Evolutionary conservation across 2,329 filamentous ascomycete species (phyloP).

Genomic region (Chrysosporium keratinophilum): DNA sequence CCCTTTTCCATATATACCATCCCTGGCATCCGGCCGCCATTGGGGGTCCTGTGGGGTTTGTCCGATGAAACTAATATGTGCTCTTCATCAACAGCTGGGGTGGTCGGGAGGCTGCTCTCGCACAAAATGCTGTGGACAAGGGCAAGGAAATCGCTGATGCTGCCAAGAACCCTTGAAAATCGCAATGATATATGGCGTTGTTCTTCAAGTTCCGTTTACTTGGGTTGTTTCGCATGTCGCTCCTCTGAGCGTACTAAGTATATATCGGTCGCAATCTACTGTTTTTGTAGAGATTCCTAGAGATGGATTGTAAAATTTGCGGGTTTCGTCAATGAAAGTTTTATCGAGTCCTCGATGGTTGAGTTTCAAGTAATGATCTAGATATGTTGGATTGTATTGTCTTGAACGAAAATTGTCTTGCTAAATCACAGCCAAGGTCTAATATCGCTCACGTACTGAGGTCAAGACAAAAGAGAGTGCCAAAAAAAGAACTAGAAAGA

Average conservation of each 20-base stretch:
- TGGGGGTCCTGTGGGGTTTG: neutral
- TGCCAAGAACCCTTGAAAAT: constrained; percentile 17
- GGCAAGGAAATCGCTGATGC: constrained; percentile 25
- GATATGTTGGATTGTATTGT: too few relatives aligned
- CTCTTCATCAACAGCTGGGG: constrained; percentile 29
- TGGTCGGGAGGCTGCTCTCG: constrained; percentile 33
- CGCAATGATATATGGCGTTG: neutral
- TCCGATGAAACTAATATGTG: neutral
- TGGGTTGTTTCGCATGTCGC: constrained; percentile 2
- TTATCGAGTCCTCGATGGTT: too few relatives aligned
- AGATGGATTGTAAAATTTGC: too few relatives aligned
- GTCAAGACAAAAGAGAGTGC: too few relatives aligned
- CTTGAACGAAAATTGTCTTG: too few relatives aligned
- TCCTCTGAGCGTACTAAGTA: neutral
- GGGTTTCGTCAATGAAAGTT: too few relatives aligned
- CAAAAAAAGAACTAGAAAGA: too few relatives aligned
- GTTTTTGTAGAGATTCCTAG: too few relatives aligned
- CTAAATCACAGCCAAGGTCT: too few relatives aligned
- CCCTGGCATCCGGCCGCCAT: neutral
- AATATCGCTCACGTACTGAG: too few relatives aligned
- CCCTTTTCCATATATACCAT: neutral
- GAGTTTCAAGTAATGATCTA: too few relatives aligned
- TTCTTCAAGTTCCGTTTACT: constrained; percentile 3
- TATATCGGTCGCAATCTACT: too few relatives aligned
- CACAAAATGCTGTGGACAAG: constrained; percentile 21